Conservation (phyloP, 1,284 basidiomycete species). For the Microbotryomycetes sp. region DNA sequence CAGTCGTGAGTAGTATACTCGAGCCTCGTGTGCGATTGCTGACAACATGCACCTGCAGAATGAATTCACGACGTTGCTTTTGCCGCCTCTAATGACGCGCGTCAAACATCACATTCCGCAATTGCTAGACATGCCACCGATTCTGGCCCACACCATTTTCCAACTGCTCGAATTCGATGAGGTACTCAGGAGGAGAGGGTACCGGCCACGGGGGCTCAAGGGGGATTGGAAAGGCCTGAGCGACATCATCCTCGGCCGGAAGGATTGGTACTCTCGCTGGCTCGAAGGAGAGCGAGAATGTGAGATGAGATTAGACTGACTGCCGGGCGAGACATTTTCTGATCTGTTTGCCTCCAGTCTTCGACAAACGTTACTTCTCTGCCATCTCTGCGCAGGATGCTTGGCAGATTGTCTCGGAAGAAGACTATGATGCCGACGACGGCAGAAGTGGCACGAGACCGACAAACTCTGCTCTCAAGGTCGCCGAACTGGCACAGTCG, state of each 20-base stretch:
- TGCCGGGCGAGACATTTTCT: neutral
- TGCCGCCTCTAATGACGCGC: conserved; percentile 45
- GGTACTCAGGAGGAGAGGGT: conserved; percentile 52
- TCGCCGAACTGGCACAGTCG: conserved; percentile 78
- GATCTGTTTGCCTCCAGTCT: conserved; percentile 48
- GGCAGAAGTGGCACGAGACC: conserved; percentile 49
- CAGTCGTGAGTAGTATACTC: conserved; percentile 54
- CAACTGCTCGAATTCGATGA: conserved; percentile 84
- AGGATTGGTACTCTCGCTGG: conserved; percentile 87
- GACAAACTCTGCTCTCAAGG: conserved; percentile 69
- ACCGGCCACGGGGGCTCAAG: conserved; percentile 32
- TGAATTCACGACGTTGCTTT: conserved; percentile 45
- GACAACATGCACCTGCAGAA: conserved; percentile 56
- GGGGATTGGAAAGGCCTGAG: conserved; percentile 65
- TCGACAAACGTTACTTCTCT: conserved; percentile 69
- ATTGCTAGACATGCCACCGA: conserved; percentile 66
- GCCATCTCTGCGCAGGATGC: conserved; percentile 74
- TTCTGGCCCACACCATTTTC: conserved; percentile 92
- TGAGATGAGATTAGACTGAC: conserved; percentile 44
- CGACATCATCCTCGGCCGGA: conserved; percentile 68
- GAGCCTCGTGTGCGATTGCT: conserved; percentile 7
- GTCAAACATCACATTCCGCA: conserved; percentile 64
- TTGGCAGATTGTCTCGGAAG: conserved; percentile 66
- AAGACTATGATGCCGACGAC: conserved; percentile 45
- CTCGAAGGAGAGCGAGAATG: conserved; percentile 76